A percentile compares a stretch with the other conserved stretches of the same genome.
Evolutionary conservation across 495 filamentous ascomycete genomes (phyloP).

Genomic region (Xylaria longipes): DNA sequence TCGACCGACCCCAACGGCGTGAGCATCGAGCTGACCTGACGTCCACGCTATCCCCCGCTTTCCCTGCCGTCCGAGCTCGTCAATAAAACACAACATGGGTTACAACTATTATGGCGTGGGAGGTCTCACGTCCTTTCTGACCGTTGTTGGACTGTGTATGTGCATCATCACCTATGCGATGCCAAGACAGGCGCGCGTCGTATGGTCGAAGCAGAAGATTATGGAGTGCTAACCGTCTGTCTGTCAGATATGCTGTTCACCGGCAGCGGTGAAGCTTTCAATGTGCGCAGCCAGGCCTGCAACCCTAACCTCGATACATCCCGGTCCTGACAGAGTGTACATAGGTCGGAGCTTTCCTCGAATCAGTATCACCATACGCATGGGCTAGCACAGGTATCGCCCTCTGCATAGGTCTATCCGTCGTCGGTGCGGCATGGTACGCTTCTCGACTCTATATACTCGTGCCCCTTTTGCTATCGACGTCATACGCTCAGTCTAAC

Average conservation of each 20-base stretch:
- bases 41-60: constrained; percentile 21
- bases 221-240: constrained; percentile 4
- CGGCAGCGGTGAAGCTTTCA: constrained; percentile 93
- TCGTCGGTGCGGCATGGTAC: constrained; percentile 97
- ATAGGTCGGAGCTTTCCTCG: constrained; percentile 92
- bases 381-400: constrained; percentile 93
- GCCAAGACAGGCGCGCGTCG: background rate
- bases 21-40: constrained; percentile 22
- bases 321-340: constrained; percentile 36
- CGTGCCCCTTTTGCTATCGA: background rate
- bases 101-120: constrained; percentile 69
- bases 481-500: constrained; percentile 13
- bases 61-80: constrained; percentile 18
- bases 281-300: constrained; percentile 65
- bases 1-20: constrained; percentile 16
- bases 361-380: constrained; percentile 89
- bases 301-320: constrained; percentile 22
- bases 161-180: constrained; percentile 4
- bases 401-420: constrained; percentile 93
- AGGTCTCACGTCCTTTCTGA: constrained; percentile 71
- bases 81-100: constrained; percentile 53
- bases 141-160: constrained; percentile 89
- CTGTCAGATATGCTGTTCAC: constrained; percentile 94
- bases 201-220: background rate
- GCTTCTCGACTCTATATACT: constrained; percentile 25